A percentile compares a stretch with the other conserved stretches of the same genome.
Conservation (phyloP, 495 filamentous ascomycete genomes). For the Ascobolus immersus region DNA sequence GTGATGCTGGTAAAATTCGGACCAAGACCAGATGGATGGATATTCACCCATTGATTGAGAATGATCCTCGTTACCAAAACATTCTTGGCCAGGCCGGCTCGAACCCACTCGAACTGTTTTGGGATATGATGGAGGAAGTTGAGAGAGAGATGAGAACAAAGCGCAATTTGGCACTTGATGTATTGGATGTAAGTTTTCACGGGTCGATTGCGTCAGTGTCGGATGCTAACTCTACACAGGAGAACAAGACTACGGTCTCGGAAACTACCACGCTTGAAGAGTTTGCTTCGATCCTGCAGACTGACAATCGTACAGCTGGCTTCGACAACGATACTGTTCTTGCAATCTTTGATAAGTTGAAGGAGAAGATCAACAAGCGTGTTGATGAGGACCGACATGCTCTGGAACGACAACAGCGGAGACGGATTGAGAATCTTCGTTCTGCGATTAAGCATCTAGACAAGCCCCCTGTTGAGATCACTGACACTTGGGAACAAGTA, state of each 20-base stretch:
- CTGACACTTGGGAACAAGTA: slow-evolving; percentile 69
- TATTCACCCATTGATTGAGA: slow-evolving; percentile 47
- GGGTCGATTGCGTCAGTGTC: not conserved
- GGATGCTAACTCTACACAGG: slow-evolving; percentile 23
- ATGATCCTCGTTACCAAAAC: slow-evolving; percentile 60
- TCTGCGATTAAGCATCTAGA: slow-evolving; percentile 76
- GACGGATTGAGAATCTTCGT: slow-evolving; percentile 59
- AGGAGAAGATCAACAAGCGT: slow-evolving; percentile 50
- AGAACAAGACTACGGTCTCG: slow-evolving; percentile 73
- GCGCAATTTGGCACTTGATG: slow-evolving; percentile 67
- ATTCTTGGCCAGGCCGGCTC: slow-evolving; percentile 76
- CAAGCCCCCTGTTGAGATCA: slow-evolving; percentile 47
- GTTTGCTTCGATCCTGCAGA: slow-evolving; percentile 48
- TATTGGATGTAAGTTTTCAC: slow-evolving; percentile 47
- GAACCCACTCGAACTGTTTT: slow-evolving; percentile 79
- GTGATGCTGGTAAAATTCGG: slow-evolving; percentile 57
- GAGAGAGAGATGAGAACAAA: slow-evolving; percentile 56
- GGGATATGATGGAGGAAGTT: slow-evolving; percentile 89
- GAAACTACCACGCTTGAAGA: slow-evolving; percentile 67
- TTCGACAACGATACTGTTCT: slow-evolving; percentile 49
- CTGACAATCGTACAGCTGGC: slow-evolving; percentile 62
- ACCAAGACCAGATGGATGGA: slow-evolving; percentile 77
- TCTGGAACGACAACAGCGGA: slow-evolving; percentile 62
- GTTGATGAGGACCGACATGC: slow-evolving; percentile 65
- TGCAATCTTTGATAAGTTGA: slow-evolving; percentile 62